A percentile compares a stretch with the other conserved stretches of the same genome.
phyloP scores from a whole-genome alignment of 2,329 filamentous ascomycete genomes.

The Chaetomiaceae sp. region DNA sequence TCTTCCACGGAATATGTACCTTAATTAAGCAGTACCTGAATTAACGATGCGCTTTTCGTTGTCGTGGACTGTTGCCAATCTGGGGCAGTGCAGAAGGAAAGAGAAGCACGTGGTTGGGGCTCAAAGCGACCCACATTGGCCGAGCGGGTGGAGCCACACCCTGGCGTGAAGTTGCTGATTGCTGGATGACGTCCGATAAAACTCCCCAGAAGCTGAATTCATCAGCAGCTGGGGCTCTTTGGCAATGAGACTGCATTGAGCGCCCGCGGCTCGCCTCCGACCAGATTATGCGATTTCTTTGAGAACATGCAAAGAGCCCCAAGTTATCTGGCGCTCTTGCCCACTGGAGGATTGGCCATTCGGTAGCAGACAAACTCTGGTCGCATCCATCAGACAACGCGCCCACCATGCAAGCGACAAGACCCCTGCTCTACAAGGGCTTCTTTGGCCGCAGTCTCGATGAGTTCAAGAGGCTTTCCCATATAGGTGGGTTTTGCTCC shows the following conservation, averaged over 20 bases:
- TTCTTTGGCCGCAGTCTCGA: constrained; percentile 57
- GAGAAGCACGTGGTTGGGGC: neutral
- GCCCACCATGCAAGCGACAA: constrained; percentile 25
- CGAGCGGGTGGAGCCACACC: neutral
- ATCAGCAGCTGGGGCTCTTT: neutral
- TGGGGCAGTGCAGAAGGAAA: no score
- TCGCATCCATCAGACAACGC: neutral
- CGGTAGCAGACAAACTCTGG: neutral
- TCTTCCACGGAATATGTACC: no score
- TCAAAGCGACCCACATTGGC: neutral
- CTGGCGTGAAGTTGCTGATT: neutral
- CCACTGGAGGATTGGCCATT: neutral
- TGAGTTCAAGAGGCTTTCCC: constrained; percentile 54
- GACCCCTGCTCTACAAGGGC: constrained; percentile 42
- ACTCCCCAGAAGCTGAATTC: constrained; percentile 10
- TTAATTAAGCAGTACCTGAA: no score
- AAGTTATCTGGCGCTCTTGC: constrained; percentile 17
- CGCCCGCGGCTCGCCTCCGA: neutral
- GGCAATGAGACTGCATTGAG: constrained; percentile 1
- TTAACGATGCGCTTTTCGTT: no score
- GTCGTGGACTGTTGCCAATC: no score
- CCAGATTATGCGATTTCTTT: neutral
- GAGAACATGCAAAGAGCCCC: constrained; percentile 15
- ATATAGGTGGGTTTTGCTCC: constrained; percentile 45
- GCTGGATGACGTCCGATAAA: constrained; percentile 17